Conservation (phyloP, 768 basidiomycete genomes). For the Trametes sanguinea region DNA sequence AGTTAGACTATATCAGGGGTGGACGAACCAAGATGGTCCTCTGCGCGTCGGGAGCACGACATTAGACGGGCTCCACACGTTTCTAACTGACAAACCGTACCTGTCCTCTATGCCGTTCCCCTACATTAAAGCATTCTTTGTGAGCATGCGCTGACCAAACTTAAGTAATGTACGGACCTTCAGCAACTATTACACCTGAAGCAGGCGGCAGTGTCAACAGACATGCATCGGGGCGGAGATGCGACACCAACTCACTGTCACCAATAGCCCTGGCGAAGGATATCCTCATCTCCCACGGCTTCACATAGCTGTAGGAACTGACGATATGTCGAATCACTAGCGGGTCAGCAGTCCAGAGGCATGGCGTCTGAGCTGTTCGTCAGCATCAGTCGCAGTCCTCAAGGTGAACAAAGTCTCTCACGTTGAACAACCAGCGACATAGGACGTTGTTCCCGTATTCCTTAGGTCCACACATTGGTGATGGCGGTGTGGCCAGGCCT, state of each 20-base stretch:
- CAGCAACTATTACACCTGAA: constrained; percentile 1
- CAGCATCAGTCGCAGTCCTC: not conserved
- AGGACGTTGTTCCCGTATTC: not conserved
- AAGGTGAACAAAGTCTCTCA: not conserved
- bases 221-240: no score
- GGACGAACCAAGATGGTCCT: not conserved
- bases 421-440: constrained; percentile 6
- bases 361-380: not conserved
- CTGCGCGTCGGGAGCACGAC: not conserved
- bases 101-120: not conserved
- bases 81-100: no score
- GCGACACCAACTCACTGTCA: not conserved
- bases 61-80: no score
- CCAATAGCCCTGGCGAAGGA: constrained; percentile 2
- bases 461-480: not conserved
- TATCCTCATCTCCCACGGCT: constrained; percentile 6
- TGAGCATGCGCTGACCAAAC: not conserved
- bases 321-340: not conserved
- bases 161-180: no score
- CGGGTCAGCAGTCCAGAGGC: constrained; percentile 9
- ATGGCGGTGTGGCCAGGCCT: not conserved
- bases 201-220: not conserved
- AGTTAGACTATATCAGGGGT: no score
- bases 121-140: not conserved
- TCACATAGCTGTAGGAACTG: constrained; percentile 3